Percentiles rank a stretch among this genome's conserved stretches.
Evolutionary conservation across 2,329 filamentous ascomycete genomes (phyloP).

Genomic region (Aureobasidium mangrovei): DNA sequence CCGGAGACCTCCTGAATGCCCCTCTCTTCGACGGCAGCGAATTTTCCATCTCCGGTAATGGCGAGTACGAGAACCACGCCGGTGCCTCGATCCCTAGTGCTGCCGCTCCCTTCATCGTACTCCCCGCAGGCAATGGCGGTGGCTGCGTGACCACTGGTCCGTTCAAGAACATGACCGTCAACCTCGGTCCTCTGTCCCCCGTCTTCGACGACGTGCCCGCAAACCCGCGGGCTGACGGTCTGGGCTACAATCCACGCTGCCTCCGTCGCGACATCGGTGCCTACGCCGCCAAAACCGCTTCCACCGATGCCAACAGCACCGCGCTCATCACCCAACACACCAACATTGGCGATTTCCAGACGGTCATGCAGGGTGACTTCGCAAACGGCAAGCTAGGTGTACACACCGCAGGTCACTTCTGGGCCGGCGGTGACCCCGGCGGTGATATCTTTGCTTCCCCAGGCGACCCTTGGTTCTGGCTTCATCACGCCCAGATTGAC

Average conservation of each 20-base stretch:
- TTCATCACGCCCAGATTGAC: conserved; percentile 42
- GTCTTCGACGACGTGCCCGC: conserved; percentile 24
- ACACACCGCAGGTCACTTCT: conserved; percentile 41
- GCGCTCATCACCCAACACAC: conserved; percentile 18
- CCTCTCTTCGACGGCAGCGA: conserved; percentile 49
- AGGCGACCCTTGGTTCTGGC: conserved; percentile 40
- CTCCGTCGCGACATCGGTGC: conserved; percentile 30
- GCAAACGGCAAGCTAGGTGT: conserved; percentile 23
- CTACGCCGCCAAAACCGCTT: conserved; percentile 13
- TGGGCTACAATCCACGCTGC: conserved; percentile 28
- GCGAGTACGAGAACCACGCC: conserved; percentile 33
- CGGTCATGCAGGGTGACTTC: conserved; percentile 22
- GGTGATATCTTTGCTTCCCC: conserved; percentile 39
- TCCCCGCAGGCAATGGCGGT: conserved; percentile 43
- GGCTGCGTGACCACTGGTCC: conserved; percentile 45
- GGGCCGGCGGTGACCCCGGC: conserved; percentile 35
- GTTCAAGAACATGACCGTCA: conserved; percentile 38
- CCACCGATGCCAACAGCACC: conserved; percentile 17
- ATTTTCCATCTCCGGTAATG: conserved; percentile 31
- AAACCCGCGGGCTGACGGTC: conserved; percentile 25
- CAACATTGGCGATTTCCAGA: conserved; percentile 20
- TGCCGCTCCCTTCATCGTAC: conserved; percentile 19
- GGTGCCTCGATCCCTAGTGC: conserved; percentile 19
- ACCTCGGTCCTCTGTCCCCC: conserved; percentile 41
- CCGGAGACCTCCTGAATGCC: conserved; percentile 36